Conservation (phyloP, 495 filamentous ascomycete species). For the Daldinia vernicosa region DNA sequence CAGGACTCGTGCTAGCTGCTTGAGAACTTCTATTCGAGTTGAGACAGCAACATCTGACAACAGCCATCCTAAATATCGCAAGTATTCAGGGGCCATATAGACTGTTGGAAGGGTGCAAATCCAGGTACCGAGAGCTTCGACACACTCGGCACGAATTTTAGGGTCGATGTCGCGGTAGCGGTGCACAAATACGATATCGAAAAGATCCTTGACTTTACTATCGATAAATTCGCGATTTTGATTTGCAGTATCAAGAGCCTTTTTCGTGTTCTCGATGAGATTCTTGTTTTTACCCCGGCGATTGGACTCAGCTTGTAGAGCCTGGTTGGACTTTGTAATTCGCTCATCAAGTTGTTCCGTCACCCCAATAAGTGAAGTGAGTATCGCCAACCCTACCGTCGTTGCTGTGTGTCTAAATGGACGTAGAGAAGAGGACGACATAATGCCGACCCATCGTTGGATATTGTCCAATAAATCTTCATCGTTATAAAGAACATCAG, state of each 20-base stretch:
- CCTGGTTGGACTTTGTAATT: slow-evolving; percentile 78
- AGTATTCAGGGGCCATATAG: slow-evolving; percentile 86
- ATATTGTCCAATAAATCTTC: slow-evolving; percentile 81
- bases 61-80: slow-evolving; percentile 95
- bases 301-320: slow-evolving; percentile 77
- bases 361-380: slow-evolving; percentile 73
- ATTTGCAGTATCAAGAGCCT: slow-evolving; percentile 71
- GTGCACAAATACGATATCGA: slow-evolving; percentile 91
- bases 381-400: slow-evolving; percentile 77
- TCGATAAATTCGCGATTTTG: slow-evolving; percentile 70
- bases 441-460: slow-evolving; percentile 81
- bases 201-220: slow-evolving; percentile 76
- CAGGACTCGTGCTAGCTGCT: slow-evolving; percentile 78
- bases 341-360: slow-evolving; percentile 71
- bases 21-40: slow-evolving; percentile 80
- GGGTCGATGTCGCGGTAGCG: slow-evolving; percentile 94
- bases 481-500: slow-evolving; percentile 78
- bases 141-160: slow-evolving; percentile 83
- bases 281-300: slow-evolving; percentile 73
- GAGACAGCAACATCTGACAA: slow-evolving; percentile 77
- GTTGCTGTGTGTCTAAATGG: slow-evolving; percentile 95
- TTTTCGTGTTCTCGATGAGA: slow-evolving; percentile 71
- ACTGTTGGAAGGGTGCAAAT: slow-evolving; percentile 81
- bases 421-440: slow-evolving; percentile 83
- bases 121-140: slow-evolving; percentile 86